phyloP scores from a whole-genome alignment of 495 filamentous ascomycete species.

The Hypoxylon rickii region DNA sequence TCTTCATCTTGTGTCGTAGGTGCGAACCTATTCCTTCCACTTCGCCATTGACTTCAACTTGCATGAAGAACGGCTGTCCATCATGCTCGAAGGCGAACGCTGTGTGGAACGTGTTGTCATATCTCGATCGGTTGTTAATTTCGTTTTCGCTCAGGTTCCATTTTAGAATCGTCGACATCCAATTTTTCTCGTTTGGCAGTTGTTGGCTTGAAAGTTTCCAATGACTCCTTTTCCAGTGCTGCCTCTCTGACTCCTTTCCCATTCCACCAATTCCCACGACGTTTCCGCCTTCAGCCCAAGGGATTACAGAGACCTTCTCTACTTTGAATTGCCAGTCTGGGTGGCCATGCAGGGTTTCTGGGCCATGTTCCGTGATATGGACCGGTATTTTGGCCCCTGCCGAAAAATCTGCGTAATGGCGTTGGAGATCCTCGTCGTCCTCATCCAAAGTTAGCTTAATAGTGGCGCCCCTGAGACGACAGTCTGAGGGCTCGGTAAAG shows the following conservation, averaged over 20 bases:
- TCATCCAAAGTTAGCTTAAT: conserved; percentile 39
- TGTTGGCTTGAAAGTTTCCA: conserved; percentile 13
- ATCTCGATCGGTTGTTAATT: conserved; percentile 33
- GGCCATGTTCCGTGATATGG: conserved; percentile 24
- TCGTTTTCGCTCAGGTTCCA: conserved; percentile 40
- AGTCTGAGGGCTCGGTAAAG: conserved; percentile 36
- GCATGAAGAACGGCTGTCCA: conserved; percentile 39
- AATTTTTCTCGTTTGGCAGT: conserved; percentile 1
- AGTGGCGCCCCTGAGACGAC: conserved; percentile 38
- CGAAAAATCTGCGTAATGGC: not conserved
- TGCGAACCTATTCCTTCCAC: conserved; percentile 3
- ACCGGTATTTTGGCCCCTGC: conserved; percentile 6
- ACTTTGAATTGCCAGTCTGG: conserved; percentile 7
- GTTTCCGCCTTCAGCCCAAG: conserved; percentile 7
- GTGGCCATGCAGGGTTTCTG: conserved; percentile 12
- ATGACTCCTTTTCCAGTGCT: not conserved
- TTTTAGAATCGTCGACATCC: conserved; percentile 12
- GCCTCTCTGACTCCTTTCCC: conserved; percentile 1
- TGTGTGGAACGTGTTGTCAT: conserved; percentile 39
- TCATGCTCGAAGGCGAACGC: conserved; percentile 44
- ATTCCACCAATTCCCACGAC: conserved; percentile 2
- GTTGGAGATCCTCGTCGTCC: conserved; percentile 20
- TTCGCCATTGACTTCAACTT: conserved; percentile 36
- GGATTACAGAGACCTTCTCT: conserved; percentile 2
- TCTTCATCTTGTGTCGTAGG: conserved; percentile 19